Conservation (phyloP, 495 filamentous ascomycete genomes). For the Penicillium steckii region DNA sequence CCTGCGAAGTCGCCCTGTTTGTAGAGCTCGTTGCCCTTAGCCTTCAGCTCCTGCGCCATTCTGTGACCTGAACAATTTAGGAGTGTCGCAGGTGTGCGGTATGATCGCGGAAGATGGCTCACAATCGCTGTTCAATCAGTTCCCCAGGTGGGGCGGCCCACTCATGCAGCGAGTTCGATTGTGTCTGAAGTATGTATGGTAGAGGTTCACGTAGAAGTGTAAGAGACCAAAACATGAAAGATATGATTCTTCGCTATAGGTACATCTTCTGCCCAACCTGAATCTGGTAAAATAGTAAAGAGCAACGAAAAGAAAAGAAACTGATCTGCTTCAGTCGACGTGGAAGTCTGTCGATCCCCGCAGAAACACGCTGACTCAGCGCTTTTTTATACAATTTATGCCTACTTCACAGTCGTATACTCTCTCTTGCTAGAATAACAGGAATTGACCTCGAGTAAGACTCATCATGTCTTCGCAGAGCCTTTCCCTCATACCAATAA, state of each 20-base stretch:
- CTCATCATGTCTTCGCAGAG: no score
- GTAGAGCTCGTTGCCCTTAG: conserved; percentile 53
- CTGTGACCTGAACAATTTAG: neutral
- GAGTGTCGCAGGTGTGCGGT: neutral
- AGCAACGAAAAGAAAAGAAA: neutral
- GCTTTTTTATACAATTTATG: no score
- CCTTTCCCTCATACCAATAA: no score
- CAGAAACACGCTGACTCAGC: conserved; percentile 38
- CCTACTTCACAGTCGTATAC: no score
- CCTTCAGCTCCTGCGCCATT: conserved; percentile 45
- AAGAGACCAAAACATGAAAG: no score
- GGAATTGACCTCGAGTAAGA: no score
- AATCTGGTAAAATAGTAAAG: no score
- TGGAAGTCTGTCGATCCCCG: conserved; percentile 39
- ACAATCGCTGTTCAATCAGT: conserved; percentile 21
- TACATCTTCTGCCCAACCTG: no score
- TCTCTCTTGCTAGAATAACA: no score
- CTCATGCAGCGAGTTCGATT: conserved; percentile 4
- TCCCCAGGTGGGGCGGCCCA: conserved; percentile 22
- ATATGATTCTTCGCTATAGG: no score
- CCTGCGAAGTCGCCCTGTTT: conserved; percentile 65
- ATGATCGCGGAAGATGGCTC: neutral
- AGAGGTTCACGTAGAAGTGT: neutral
- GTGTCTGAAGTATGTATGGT: neutral
- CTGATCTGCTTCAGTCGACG: conserved; percentile 1